Percentiles rank a stretch among this genome's conserved stretches.
These are phyloP conservation scores for Ustanciosporium gigantosporum DNA, from an alignment of 1,284 basidiomycete genomes.

Conservation along the genomic window DNA sequence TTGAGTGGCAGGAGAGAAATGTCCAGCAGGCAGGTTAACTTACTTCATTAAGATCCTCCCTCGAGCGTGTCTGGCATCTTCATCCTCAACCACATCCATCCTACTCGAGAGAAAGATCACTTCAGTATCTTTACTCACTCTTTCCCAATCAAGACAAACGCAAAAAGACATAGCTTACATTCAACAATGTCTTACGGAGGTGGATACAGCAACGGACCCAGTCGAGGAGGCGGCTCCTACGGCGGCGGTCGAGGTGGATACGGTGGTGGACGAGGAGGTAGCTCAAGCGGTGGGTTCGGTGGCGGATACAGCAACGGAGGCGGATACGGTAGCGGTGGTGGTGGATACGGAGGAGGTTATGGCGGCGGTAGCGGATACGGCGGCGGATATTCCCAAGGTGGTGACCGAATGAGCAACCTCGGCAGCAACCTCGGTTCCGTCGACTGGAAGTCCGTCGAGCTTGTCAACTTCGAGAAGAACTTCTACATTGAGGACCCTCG, in stretches of 20 bases:
- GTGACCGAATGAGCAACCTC: slow-evolving; percentile 81
- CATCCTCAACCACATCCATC: too few species aligned
- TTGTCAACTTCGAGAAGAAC: slow-evolving; percentile 78
- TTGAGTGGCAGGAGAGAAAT: too few species aligned
- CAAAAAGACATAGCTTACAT: too few species aligned
- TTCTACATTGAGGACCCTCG: slow-evolving; percentile 94
- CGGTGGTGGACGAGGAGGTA: slow-evolving; percentile 19
- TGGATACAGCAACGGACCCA: slow-evolving; percentile 34
- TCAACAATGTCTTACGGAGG: slow-evolving; percentile 54
- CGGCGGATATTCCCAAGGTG: slow-evolving; percentile 59
- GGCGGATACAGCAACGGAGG: slow-evolving; percentile 34
- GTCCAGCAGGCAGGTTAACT: too few species aligned
- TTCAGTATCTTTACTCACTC: too few species aligned
- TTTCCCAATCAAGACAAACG: too few species aligned
- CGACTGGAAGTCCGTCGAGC: slow-evolving; percentile 76
- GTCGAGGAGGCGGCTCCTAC: slow-evolving; percentile 35
- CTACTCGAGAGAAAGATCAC: too few species aligned
- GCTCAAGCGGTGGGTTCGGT: slow-evolving; percentile 1
- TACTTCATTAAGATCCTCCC: too few species aligned
- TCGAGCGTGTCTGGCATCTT: too few species aligned
- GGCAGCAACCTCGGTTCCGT: slow-evolving; percentile 81
- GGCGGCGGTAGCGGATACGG: slow-evolving; percentile 34
- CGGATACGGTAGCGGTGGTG: slow-evolving; percentile 62
- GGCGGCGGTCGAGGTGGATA: slow-evolving; percentile 33
- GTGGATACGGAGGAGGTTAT: slow-evolving; percentile 54